Conservation (phyloP, 2,329 filamentous ascomycete genomes). For the Beauveria rudraprayagi region DNA sequence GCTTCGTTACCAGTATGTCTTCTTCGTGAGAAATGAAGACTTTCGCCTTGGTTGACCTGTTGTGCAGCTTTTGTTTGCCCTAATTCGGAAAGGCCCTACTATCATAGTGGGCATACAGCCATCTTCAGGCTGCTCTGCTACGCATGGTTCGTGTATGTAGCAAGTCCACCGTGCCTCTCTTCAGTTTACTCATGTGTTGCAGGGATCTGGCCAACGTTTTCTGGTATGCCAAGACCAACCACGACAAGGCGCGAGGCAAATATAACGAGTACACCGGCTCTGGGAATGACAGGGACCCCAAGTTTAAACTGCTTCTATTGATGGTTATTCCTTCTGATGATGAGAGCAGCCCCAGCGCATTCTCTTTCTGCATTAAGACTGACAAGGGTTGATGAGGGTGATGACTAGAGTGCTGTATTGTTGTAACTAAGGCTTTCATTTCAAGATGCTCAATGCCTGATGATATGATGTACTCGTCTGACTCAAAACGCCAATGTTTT, state of each 20-base stretch:
- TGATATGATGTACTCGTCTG: not conserved
- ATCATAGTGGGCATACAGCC: constrained; percentile 53
- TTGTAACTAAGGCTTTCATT: no score
- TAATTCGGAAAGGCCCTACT: constrained; percentile 45
- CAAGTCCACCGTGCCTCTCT: not conserved
- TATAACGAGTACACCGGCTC: constrained; percentile 48
- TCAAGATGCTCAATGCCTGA: no score
- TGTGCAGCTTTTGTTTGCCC: constrained; percentile 51
- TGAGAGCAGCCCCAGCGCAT: not conserved
- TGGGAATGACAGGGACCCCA: constrained; percentile 56
- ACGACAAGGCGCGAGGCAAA: constrained; percentile 51
- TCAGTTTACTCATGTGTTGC: not conserved
- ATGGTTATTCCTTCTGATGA: not conserved
- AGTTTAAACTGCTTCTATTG: constrained; percentile 52
- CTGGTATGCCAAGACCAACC: constrained; percentile 56
- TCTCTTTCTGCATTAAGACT: no score
- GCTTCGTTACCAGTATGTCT: constrained; percentile 51
- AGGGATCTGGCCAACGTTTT: constrained; percentile 53
- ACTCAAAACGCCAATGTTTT: not conserved
- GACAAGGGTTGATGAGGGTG: no score
- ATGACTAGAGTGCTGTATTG: no score
- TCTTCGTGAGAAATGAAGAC: rapidly evolving
- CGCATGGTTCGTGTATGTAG: constrained; percentile 55
- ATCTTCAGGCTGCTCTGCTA: constrained; percentile 51
- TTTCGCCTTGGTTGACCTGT: not conserved